phyloP scores from a whole-genome alignment of 2,329 filamentous ascomycete genomes.

The Pseudogymnoascus sp. region DNA sequence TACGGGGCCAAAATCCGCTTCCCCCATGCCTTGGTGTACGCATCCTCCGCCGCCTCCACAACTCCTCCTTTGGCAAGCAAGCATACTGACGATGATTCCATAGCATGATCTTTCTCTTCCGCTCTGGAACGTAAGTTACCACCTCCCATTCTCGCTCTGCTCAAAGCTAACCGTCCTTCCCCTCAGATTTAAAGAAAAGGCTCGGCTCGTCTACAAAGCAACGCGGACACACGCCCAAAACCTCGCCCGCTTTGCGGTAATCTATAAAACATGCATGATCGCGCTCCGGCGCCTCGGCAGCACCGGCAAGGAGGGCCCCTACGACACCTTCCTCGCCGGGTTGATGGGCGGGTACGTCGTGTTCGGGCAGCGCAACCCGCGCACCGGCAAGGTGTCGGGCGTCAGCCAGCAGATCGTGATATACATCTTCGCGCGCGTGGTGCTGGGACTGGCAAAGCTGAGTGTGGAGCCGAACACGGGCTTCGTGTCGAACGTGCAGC shows the following conservation, averaged over 20 bases:
- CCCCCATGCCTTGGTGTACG: slow-evolving; percentile 84
- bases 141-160: neutral
- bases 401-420: slow-evolving; percentile 97
- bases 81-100: neutral
- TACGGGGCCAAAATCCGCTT: slow-evolving; percentile 98
- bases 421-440: slow-evolving; percentile 90
- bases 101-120: slow-evolving; percentile 95
- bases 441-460: slow-evolving; percentile 75
- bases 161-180: slow-evolving; percentile 8
- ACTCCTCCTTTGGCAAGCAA: slow-evolving; percentile 4
- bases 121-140: slow-evolving; percentile 70
- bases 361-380: slow-evolving; percentile 62
- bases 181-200: slow-evolving; percentile 64
- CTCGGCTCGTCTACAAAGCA: slow-evolving; percentile 68
- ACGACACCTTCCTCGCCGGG: slow-evolving; percentile 80
- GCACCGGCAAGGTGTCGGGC: slow-evolving; percentile 61
- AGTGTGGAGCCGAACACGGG: slow-evolving; percentile 58
- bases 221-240: slow-evolving; percentile 88
- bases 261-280: slow-evolving; percentile 82
- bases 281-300: slow-evolving; percentile 56
- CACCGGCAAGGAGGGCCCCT: slow-evolving; percentile 58
- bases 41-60: slow-evolving; percentile 5
- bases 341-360: slow-evolving; percentile 86
- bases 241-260: slow-evolving; percentile 79
- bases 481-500: slow-evolving; percentile 40